Evolutionary conservation across 768 basidiomycete species (phyloP).

Genomic region (Tylopilus sp.): DNA sequence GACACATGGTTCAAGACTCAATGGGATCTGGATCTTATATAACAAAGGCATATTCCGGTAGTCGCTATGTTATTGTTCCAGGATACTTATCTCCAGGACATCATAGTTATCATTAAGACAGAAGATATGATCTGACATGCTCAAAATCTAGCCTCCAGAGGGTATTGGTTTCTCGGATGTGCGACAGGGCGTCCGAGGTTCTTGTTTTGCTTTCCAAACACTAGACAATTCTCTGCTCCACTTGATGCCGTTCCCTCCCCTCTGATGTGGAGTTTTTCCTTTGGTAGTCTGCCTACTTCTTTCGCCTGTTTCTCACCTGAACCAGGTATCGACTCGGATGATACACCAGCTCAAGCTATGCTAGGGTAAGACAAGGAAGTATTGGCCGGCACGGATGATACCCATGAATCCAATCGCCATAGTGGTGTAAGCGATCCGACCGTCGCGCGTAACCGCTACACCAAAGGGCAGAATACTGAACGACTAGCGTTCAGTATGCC

Average conservation of each 20-base stretch:
- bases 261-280: conserved; percentile 56
- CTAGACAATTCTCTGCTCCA: conserved; percentile 78
- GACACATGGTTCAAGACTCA: no score
- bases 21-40: no score
- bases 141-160: no score
- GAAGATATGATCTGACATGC: background rate
- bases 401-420: conserved; percentile 48
- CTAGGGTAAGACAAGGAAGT: conserved; percentile 54
- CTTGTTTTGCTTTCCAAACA: conserved; percentile 26
- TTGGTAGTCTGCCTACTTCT: conserved; percentile 53
- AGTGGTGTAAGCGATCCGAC: no score
- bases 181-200: conserved; percentile 20
- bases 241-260: conserved; percentile 75
- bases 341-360: no score
- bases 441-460: no score
- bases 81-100: no score
- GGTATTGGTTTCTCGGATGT: conserved; percentile 7
- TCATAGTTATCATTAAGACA: no score
- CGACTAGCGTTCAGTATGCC: no score
- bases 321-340: conserved; percentile 58
- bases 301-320: conserved; percentile 60
- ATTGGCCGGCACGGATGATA: conserved; percentile 22
- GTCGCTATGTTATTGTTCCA: no score
- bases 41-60: no score
- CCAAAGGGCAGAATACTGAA: no score